Conservation (phyloP, 2,329 filamentous ascomycete genomes). For the Nigrospora osmanthi region DNA sequence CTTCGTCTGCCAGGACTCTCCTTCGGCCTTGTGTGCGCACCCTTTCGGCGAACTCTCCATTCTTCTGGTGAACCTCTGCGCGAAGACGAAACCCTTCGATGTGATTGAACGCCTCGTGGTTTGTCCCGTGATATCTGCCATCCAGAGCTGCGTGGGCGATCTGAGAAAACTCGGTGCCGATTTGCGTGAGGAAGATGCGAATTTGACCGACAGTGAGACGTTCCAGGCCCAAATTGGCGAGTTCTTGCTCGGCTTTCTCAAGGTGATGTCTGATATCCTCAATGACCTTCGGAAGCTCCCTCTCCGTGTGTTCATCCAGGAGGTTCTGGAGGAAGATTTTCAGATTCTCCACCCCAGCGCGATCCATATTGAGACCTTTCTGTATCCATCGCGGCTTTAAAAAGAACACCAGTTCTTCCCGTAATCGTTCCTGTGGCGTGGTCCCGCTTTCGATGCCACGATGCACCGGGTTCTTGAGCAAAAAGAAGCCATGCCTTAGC, state of each 20-base stretch:
- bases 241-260: slow-evolving; percentile 1
- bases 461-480: slow-evolving; percentile 25
- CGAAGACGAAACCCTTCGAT: slow-evolving; percentile 12
- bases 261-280: slow-evolving; percentile 12
- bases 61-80: slow-evolving; percentile 15
- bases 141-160: slow-evolving; percentile 16
- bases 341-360: slow-evolving; percentile 10
- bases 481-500: slow-evolving; percentile 27
- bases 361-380: slow-evolving; percentile 8
- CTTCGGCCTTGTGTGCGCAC: slow-evolving; percentile 5
- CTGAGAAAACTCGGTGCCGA: slow-evolving; percentile 15
- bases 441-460: slow-evolving; percentile 21
- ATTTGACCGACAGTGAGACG: slow-evolving; percentile 9
- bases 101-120: slow-evolving; percentile 10
- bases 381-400: slow-evolving; percentile 25
- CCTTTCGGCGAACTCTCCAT: slow-evolving; percentile 11
- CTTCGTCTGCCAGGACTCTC: neutral
- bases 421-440: slow-evolving; percentile 23
- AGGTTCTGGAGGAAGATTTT: slow-evolving; percentile 14
- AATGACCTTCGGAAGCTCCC: slow-evolving; percentile 18
- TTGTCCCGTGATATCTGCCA: slow-evolving; percentile 10
- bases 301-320: slow-evolving; percentile 18
- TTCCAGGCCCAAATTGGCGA: slow-evolving; percentile 8
- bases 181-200: slow-evolving; percentile 9
- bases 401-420: slow-evolving; percentile 32